Conservation (phyloP, 139 green algal genomes). For the Pycnococcus provasolii region DNA sequence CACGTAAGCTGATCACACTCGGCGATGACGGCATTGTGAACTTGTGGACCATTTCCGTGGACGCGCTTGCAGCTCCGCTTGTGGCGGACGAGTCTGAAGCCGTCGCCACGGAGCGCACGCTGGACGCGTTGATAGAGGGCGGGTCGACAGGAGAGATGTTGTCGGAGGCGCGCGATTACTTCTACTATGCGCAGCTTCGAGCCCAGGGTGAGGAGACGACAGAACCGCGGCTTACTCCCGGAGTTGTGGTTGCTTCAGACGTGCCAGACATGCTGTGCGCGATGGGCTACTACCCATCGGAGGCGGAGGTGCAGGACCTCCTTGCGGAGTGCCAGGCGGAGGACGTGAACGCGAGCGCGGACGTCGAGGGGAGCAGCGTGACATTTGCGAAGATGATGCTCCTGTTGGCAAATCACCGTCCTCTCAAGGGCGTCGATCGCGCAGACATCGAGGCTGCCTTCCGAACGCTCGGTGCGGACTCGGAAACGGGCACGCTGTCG, state of each 20-base stretch:
- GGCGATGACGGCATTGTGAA: conserved; percentile 44
- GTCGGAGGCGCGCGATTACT: conserved; percentile 55
- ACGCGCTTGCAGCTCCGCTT: conserved; percentile 23
- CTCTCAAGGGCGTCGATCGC: conserved; percentile 35
- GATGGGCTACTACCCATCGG: conserved; percentile 55
- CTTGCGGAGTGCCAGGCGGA: conserved; percentile 22
- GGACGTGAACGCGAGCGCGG: background rate
- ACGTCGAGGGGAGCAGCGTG: conserved; percentile 11
- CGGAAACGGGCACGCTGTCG: conserved; percentile 16
- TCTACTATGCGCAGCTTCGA: conserved; percentile 44
- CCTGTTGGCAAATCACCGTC: conserved; percentile 44
- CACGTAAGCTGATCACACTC: conserved; percentile 48
- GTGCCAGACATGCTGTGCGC: conserved; percentile 54
- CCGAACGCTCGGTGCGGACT: conserved; percentile 30
- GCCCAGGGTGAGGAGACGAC: conserved; percentile 43
- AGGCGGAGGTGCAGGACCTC: conserved; percentile 39
- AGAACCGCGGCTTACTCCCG: conserved; percentile 23
- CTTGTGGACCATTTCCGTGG: conserved; percentile 38
- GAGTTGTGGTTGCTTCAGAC: conserved; percentile 35
- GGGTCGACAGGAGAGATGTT: conserved; percentile 33
- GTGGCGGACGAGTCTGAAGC: background rate
- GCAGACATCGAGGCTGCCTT: conserved; percentile 44
- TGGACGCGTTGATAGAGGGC: conserved; percentile 36
- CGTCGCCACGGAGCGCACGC: no score
- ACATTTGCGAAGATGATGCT: background rate